Base-by-base conservation (phyloP, 2,329 filamentous ascomycete genomes). In the Epichloe sp. region DNA sequence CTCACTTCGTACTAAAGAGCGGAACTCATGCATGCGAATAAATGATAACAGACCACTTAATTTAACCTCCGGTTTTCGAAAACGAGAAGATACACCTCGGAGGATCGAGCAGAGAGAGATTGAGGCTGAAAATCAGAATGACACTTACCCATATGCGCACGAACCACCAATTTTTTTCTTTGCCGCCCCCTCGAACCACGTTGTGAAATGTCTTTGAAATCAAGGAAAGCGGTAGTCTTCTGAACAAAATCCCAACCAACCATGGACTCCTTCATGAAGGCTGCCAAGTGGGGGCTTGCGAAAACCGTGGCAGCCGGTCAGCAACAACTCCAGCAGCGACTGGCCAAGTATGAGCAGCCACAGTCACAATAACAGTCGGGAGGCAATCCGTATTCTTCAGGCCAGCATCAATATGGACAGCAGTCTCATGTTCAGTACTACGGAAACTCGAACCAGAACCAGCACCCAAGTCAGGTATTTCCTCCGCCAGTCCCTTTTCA, bases 221-320 rank as follows among this genome's bases (percentile, higher is more conserved):
- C 3, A 31, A 31, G 31, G 31, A 31, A 31, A 31, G 8, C 10
- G 31, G 10, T 11, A 31, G 7, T 19, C 38, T 41, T 7, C 17
- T 2, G 37, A 15, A 41, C 1, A 17, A 19, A 19, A 11, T 3
- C 17, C 4, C 11, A 23, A n/a, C 10, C 44, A 5, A 15, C 19
- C 41, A 57, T 57, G 55, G 55, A 55, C 36, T 40, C 48, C 14
- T 52, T 57, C 12, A 45, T 52, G 3, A 57, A 53, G 21, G 52
- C 51, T 12, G 50, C 54, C 42, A 55, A 57, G 23, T 52, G 23
- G 10, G 55, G 55, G 19, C 50, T 57, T 4, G 52, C 49, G 21
- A 57, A 57, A 31, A 53, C 54, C 2, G 52, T 53, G 23, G 52
- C 55, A 5, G 54, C 47, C 12, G 55, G 55, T 5, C 54, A 57